A percentile compares a stretch with the other conserved stretches of the same genome.
phyloP scores from a whole-genome alignment of 352 stramenopile species.

The Pythium apleroticum region DNA sequence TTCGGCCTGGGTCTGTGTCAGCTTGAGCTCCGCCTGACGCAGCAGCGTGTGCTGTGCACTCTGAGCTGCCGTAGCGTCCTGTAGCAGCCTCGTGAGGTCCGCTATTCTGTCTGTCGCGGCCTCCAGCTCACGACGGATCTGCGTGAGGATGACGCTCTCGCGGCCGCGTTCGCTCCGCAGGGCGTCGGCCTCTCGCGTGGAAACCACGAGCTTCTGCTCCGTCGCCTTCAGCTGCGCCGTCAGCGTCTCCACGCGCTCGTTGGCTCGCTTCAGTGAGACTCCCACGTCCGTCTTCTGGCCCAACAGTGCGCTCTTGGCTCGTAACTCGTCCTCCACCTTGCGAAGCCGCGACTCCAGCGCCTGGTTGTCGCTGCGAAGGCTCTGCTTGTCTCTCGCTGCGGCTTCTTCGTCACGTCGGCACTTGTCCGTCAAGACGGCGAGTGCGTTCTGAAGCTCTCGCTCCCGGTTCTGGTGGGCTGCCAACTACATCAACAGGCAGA shows the following conservation, averaged over 20 bases:
- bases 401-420: conserved; percentile 15
- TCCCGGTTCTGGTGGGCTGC: neutral
- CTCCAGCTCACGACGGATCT: conserved; percentile 2
- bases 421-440: conserved; percentile 6
- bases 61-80: neutral
- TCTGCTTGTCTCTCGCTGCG: conserved; percentile 7
- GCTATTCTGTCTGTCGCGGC: neutral
- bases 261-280: neutral
- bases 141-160: neutral
- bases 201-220: conserved; percentile 3
- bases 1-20: conserved; percentile 31
- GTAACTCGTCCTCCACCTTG: conserved; percentile 20
- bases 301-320: neutral
- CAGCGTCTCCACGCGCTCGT: conserved; percentile 3
- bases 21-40: conserved; percentile 28
- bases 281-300: neutral
- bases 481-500: neutral
- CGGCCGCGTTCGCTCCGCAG: neutral
- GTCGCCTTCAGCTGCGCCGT: conserved; percentile 2
- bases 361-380: conserved; percentile 12
- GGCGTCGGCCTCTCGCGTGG: neutral
- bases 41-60: conserved; percentile 17
- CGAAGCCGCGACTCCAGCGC: conserved; percentile 10
- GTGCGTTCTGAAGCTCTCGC: conserved; percentile 10
- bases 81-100: neutral